Evolutionary conservation across 2,329 filamentous ascomycete genomes (phyloP).

Genomic region (Plenodomus lindquistii): DNA sequence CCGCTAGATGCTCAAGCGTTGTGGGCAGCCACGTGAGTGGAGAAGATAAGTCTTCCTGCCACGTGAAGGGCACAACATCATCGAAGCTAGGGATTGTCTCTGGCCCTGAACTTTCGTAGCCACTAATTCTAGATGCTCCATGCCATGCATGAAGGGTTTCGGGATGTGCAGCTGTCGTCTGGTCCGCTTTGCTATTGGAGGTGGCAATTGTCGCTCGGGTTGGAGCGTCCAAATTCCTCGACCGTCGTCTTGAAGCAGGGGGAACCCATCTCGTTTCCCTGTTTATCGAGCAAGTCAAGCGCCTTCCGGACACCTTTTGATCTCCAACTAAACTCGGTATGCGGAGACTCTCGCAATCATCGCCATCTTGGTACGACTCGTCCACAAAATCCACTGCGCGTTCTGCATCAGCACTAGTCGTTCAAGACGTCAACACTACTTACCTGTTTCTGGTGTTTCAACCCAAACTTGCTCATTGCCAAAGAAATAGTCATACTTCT

Average conservation of each 20-base stretch:
- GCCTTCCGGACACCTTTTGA: background rate
- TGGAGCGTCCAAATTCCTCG: background rate
- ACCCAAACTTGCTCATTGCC: constrained; percentile 19
- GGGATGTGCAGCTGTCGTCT: background rate
- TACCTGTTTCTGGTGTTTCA: constrained; percentile 15
- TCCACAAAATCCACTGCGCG: constrained; percentile 22
- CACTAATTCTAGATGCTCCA: background rate
- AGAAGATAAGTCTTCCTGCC: constrained; percentile 5
- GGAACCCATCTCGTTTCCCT: background rate
- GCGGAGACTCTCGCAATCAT: constrained; percentile 8
- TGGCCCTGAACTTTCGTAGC: constrained; percentile 9
- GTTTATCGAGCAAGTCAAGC: background rate
- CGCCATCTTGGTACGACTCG: constrained; percentile 16
- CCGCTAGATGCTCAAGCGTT: background rate
- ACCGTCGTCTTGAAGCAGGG: background rate
- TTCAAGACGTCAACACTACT: constrained; percentile 1
- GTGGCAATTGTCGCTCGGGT: background rate
- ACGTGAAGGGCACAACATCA: constrained; percentile 3
- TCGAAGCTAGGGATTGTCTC: constrained; percentile 13
- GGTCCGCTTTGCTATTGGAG: background rate
- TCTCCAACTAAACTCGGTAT: background rate
- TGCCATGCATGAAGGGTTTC: constrained; percentile 2
- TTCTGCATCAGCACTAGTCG: constrained; percentile 1
- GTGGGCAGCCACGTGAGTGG: background rate
- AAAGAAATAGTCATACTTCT: constrained; percentile 32